Percentiles rank a stretch among this genome's conserved stretches.
These are phyloP conservation scores for Aspergillus ibericus DNA, from an alignment of 2,329 filamentous ascomycete genomes.

Conservation along the genomic window DNA sequence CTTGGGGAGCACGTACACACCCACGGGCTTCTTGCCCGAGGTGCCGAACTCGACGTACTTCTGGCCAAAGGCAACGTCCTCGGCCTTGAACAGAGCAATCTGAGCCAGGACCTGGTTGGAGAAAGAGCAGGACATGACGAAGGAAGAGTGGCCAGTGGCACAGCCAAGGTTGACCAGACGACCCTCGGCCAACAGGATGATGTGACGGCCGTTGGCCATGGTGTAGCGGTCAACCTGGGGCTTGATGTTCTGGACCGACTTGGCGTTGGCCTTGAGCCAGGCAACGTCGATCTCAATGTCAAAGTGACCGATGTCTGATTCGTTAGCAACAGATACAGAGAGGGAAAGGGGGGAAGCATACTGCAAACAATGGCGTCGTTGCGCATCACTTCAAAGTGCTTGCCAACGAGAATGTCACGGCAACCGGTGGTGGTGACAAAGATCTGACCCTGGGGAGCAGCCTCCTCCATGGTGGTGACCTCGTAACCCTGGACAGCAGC, in stretches of 20 bases:
- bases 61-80: slow-evolving; percentile 80
- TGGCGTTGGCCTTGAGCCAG: slow-evolving; percentile 97
- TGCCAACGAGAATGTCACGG: slow-evolving; percentile 91
- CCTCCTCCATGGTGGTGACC: slow-evolving; percentile 98
- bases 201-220: slow-evolving; percentile 90
- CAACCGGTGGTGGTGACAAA: slow-evolving; percentile 99
- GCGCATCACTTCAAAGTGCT: slow-evolving; percentile 91
- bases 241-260: slow-evolving; percentile 97
- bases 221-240: slow-evolving; percentile 98
- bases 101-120: slow-evolving; percentile 99
- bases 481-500: slow-evolving; percentile 96
- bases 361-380: slow-evolving; percentile 99
- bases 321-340: background rate
- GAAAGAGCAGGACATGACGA: slow-evolving; percentile 99
- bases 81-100: slow-evolving; percentile 95
- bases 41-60: slow-evolving; percentile 98
- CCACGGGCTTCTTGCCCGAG: slow-evolving; percentile 82
- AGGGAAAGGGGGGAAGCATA: slow-evolving; percentile 48
- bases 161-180: slow-evolving; percentile 99
- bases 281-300: slow-evolving; percentile 99
- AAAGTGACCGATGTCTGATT: slow-evolving; percentile 94
- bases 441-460: slow-evolving; percentile 84
- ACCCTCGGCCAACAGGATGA: slow-evolving; percentile 97
- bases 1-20: slow-evolving; percentile 98
- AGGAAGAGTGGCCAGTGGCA: slow-evolving; percentile 97